Percentiles rank a stretch among this genome's conserved stretches.
phyloP scores from a whole-genome alignment of 441 rosid genomes.

The Erodium moschatum region DNA sequence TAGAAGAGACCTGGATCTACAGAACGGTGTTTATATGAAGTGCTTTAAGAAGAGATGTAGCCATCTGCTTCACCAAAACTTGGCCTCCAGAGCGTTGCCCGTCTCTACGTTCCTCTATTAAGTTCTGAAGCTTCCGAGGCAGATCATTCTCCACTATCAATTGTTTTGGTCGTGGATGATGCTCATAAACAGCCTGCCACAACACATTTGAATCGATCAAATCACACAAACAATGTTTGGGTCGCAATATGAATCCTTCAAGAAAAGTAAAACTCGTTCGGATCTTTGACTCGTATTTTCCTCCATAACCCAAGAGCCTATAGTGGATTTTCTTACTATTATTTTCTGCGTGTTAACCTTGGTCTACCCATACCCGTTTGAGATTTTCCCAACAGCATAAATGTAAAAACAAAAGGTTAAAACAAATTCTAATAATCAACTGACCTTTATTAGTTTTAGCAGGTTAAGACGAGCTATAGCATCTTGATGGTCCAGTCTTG shows the following conservation, averaged over 20 bases:
- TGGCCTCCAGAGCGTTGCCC: constrained; percentile 96
- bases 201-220: background rate
- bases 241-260: background rate
- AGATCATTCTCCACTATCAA: constrained; percentile 91
- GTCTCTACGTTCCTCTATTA: constrained; percentile 90
- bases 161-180: constrained; percentile 94
- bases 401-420: background rate
- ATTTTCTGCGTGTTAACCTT: too few species aligned
- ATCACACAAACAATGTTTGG: background rate
- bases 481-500: constrained; percentile 88
- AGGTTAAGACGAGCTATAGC: constrained; percentile 95
- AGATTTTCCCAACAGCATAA: background rate
- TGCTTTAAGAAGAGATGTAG: constrained; percentile 81
- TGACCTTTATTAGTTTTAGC: constrained; percentile 83
- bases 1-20: constrained; percentile 22
- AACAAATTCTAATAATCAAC: background rate
- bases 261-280: too few species aligned
- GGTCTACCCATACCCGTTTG: too few species aligned
- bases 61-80: constrained; percentile 95
- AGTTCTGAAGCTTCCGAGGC: constrained; percentile 71
- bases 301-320: too few species aligned
- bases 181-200: constrained; percentile 89
- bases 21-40: constrained; percentile 59
- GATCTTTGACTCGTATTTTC: too few species aligned
- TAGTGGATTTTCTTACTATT: too few species aligned